Percentiles rank a stretch among this genome's conserved stretches.
Conservation (phyloP, 352 stramenopile genomes). For the Globisporangium solare region DNA sequence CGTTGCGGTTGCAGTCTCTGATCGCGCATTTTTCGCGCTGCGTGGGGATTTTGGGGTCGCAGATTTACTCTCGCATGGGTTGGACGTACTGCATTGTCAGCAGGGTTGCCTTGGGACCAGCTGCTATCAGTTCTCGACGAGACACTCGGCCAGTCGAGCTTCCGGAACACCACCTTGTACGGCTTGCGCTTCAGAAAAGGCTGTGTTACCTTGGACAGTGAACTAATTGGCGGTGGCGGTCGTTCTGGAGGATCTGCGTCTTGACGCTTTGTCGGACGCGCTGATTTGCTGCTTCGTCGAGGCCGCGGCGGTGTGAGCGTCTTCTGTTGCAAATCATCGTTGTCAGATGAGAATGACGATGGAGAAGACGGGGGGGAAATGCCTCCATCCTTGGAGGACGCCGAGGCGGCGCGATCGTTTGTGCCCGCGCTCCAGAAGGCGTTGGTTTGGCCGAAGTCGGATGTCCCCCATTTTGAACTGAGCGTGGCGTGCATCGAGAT, state of each 20-base stretch:
- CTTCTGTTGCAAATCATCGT: constrained; percentile 7
- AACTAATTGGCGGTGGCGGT: background rate
- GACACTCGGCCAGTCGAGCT: constrained; percentile 56
- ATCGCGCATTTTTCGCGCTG: background rate
- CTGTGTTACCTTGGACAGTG: background rate
- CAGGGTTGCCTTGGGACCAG: constrained; percentile 5
- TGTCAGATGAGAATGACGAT: constrained; percentile 36
- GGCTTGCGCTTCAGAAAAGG: constrained; percentile 66
- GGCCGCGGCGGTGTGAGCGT: constrained; percentile 1
- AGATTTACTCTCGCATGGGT: background rate
- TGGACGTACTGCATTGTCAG: background rate
- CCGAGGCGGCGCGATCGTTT: constrained; percentile 4
- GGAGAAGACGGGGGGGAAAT: constrained; percentile 50
- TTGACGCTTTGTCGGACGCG: background rate
- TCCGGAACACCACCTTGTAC: constrained; percentile 62
- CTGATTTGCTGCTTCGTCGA: background rate
- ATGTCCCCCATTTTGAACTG: background rate
- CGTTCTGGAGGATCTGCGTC: background rate
- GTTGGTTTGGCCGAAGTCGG: background rate
- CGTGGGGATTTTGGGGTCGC: background rate
- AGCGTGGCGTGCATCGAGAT: background rate
- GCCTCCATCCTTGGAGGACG: constrained; percentile 22
- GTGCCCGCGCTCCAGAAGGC: too few relatives aligned
- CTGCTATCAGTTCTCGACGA: constrained; percentile 56
- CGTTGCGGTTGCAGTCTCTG: too few relatives aligned